Evolutionary conservation across 164 flowering plant species (phyloP).

Genomic region (Aristolochia fimbriata): DNA sequence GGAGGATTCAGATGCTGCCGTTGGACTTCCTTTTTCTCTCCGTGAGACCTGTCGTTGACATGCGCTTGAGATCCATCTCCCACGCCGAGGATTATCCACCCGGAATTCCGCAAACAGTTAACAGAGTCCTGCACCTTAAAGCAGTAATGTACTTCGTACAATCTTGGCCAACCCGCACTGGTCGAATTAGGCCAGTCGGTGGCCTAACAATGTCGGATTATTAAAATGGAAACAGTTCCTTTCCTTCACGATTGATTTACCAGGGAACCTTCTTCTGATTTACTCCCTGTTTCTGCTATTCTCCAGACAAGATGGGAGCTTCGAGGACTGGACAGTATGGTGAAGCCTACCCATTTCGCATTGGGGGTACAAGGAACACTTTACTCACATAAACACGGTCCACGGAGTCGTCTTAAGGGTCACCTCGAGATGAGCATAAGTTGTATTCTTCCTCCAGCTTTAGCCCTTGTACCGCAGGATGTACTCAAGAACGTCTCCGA

Average conservation of each 20-base stretch:
- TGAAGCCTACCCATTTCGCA: constrained; percentile 48
- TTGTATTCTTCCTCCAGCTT: constrained; percentile 51
- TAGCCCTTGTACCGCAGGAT: constrained; percentile 51
- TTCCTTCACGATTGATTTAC: neutral
- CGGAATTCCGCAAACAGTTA: constrained; percentile 39
- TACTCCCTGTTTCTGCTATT: neutral
- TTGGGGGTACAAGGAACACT: constrained; percentile 54
- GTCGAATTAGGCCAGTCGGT: neutral
- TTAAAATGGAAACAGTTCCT: neutral
- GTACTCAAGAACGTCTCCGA: constrained; percentile 43
- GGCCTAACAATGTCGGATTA: neutral
- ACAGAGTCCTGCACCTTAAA: constrained; percentile 61
- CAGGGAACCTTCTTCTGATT: neutral
- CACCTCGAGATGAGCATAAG: constrained; percentile 53
- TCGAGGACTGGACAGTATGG: constrained; percentile 45
- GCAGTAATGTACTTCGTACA: constrained; percentile 47
- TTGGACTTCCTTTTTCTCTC: constrained; percentile 55
- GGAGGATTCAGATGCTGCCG: constrained; percentile 84
- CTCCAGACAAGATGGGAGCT: constrained; percentile 79
- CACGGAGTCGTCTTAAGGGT: constrained; percentile 45
- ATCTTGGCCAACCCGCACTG: neutral
- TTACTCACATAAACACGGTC: constrained; percentile 49
- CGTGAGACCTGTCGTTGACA: constrained; percentile 51
- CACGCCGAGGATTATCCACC: constrained; percentile 52
- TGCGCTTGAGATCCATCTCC: constrained; percentile 53